Base-by-base conservation (phyloP, 2,329 filamentous ascomycete genomes). In the Neonectria magnoliae region DNA sequence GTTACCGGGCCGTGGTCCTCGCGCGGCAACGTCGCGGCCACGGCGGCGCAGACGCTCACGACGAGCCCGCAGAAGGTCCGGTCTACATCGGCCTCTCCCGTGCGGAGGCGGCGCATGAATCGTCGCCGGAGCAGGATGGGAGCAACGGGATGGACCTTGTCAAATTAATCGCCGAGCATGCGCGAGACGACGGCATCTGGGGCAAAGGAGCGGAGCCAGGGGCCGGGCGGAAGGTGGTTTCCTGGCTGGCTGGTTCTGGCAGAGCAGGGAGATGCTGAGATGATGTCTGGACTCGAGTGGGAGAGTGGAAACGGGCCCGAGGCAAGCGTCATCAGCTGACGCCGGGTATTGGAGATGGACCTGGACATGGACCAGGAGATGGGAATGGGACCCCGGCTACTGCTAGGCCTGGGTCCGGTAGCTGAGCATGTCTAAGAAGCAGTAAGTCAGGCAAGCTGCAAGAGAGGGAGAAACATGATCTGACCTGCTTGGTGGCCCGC, bases 101-200 rank as follows among this genome's bases (percentile, higher is more conserved):
- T 60, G 7, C 51, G 44, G 5, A 79, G 68, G 0, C 76, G 74
- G 4, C 68, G 64, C 9, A 79, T 48, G 63, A 79, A 77, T 10
- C 65, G 75, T 2, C 73, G 71, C 6, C 76, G 75, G 60, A 77
- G 73, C 13, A 79, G 65, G 10, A 78, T 71, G 1, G 78, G 78
- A 7, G 75, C 73, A 4, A 80, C 60, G 4, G 78, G 71, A 67
- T 80, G 77, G 38, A 80, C 73, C 52, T 75, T 68, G n/a, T 74
- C 68, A 70, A 80, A 80, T 77, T 77, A 80, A 55, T 78, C 72
- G 45, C 70, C 52, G 5, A 80, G 69, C 2, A 80, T 66, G 1
- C 52, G 59, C 4, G 48, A 53, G 3, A 73, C 48, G 5, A 59
- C 48, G 1, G 63, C 2, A 7, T 72, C 62, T 2, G 69, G 59